Conservation (phyloP, 2,329 filamentous ascomycete species). For the Fusarium sp. region DNA sequence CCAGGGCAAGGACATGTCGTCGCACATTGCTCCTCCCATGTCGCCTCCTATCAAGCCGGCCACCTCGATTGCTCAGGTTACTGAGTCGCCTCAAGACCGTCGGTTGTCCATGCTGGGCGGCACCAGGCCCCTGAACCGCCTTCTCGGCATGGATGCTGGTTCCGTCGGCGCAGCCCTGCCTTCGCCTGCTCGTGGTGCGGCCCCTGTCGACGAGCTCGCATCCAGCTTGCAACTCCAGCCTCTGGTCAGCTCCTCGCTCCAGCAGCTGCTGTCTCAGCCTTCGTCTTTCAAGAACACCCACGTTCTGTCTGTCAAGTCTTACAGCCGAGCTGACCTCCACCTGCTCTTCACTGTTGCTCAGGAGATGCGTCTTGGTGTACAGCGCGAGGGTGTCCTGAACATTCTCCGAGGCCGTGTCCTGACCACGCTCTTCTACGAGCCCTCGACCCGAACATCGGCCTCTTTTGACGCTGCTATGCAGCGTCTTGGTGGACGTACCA, state of each 20-base stretch:
- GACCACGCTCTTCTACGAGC: slow-evolving; percentile 96
- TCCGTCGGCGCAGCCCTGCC: slow-evolving; percentile 29
- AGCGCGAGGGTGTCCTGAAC: slow-evolving; percentile 89
- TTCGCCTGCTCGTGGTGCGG: slow-evolving; percentile 40
- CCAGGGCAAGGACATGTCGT: slow-evolving; percentile 80
- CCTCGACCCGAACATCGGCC: slow-evolving; percentile 91
- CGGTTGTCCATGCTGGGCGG: slow-evolving; percentile 48
- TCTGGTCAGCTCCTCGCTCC: slow-evolving; percentile 69
- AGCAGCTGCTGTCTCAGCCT: slow-evolving; percentile 75
- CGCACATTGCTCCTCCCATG: slow-evolving; percentile 66
- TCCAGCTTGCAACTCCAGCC: slow-evolving; percentile 61
- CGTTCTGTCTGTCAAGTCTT: slow-evolving; percentile 91
- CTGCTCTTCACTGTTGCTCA: slow-evolving; percentile 95
- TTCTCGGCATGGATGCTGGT: slow-evolving; percentile 46
- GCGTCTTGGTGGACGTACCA: slow-evolving; percentile 87
- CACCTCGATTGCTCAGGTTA: slow-evolving; percentile 51
- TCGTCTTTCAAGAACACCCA: slow-evolving; percentile 92
- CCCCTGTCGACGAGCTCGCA: slow-evolving; percentile 58
- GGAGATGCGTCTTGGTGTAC: slow-evolving; percentile 95
- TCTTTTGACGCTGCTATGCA: slow-evolving; percentile 99
- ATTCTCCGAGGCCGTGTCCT: slow-evolving; percentile 87
- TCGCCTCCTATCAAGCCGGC: slow-evolving; percentile 69
- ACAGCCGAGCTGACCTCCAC: slow-evolving; percentile 87
- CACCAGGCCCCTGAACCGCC: slow-evolving; percentile 47
- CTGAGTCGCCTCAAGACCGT: slow-evolving; percentile 52